Percentiles rank a stretch among this genome's conserved stretches.
These are phyloP conservation scores for Hemisphaericaspora subhashii DNA, from an alignment of 1,139 yeast genomes.

Conservation along the genomic window DNA sequence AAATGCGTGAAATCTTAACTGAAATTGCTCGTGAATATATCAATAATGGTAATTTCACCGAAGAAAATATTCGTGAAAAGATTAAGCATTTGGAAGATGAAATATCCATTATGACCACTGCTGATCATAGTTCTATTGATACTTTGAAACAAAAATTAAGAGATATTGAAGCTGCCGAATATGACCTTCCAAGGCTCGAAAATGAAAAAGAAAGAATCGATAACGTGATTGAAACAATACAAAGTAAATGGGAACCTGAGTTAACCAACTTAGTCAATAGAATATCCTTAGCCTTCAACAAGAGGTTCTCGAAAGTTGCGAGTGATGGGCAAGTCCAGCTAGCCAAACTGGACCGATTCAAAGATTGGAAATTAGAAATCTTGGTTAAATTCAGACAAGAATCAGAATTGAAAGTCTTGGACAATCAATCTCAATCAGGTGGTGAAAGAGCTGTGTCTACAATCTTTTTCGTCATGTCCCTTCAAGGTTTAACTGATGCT, in stretches of 20 bases:
- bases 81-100: constrained; percentile 41
- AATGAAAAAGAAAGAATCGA: constrained; percentile 25
- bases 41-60: constrained; percentile 42
- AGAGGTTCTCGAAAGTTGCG: constrained; percentile 71
- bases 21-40: constrained; percentile 46
- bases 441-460: constrained; percentile 98
- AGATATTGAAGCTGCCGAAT: constrained; percentile 31
- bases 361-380: constrained; percentile 83
- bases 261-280: constrained; percentile 48
- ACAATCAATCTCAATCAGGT: constrained; percentile 91
- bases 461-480: constrained; percentile 82
- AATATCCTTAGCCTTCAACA: constrained; percentile 64
- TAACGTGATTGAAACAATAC: constrained; percentile 38
- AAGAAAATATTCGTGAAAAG: constrained; percentile 29
- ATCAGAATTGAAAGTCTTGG: constrained; percentile 67
- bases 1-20: constrained; percentile 42
- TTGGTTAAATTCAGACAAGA: constrained; percentile 82
- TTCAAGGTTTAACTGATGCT: constrained; percentile 87
- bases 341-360: constrained; percentile 52
- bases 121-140: constrained; percentile 39
- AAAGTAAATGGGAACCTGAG: constrained; percentile 57
- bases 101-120: constrained; percentile 36
- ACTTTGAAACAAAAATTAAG: constrained; percentile 29
- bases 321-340: constrained; percentile 80
- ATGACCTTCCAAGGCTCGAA: constrained; percentile 35